Base-by-base conservation (phyloP, 2,329 filamentous ascomycete species). In the Colletotrichum shisoi region DNA sequence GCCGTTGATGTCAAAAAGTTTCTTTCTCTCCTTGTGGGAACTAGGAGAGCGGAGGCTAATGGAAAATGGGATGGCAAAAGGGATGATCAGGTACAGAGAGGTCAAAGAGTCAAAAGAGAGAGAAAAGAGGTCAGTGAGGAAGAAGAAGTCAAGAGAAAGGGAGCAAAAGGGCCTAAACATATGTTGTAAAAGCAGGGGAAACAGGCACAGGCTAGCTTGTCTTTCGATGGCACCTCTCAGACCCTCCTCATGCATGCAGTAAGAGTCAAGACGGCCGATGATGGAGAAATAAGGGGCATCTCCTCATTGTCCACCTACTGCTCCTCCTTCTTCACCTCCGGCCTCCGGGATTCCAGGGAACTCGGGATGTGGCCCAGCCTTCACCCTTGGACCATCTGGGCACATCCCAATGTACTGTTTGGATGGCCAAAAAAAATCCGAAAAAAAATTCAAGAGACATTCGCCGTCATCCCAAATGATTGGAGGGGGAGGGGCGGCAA, bases 281-380 rank as follows among this genome's bases (percentile, higher is more conserved):
- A 34, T 21, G 31, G 21, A 42, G n/a, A 42, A 48, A 31, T 19
- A 46, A 59, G 42, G 19, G 44, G 57, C 12, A 19, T 42, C 54
- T 34, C 37, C 45, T 49, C 37, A 31, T 8, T 31, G 27, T 31
- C 27, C 27, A 31, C 7, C 1, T 27, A 1, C 24, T 24, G 3
- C 27, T 31, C 27, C 27, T 31, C 27, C 27, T 31, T 8, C 27
- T 31, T 31, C 7, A 8, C 7, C 27, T 31, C 27, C 27, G 27
- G 27, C 27, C n/a, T 49, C 42, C 53, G n/a, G 27, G 34, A 42
- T 49, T 21, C 40, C 45, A 61, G 57, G 37, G 37, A 17, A 61
- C 46, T 51, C 62, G 56, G 56, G 48, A 62, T 65, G 57, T 65
- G 57, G 57, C 62, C 57, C 62, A 60, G 62, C 34, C 21, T 51